phyloP scores from a whole-genome alignment of 1,139 yeast genomes.

The Pichia sp. region DNA sequence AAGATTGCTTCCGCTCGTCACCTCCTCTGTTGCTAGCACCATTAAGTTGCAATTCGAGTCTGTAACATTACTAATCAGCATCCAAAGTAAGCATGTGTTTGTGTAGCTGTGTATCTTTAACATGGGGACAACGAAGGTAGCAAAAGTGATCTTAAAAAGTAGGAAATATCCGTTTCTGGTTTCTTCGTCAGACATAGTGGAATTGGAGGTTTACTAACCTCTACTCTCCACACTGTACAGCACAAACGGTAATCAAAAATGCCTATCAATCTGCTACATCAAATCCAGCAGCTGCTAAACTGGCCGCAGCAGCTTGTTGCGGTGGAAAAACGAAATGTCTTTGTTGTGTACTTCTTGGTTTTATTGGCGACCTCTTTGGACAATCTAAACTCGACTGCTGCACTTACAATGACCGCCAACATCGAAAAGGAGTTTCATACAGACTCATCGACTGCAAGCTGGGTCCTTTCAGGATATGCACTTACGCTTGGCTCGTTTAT shows the following conservation, averaged over 20 bases:
- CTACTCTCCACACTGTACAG: too few species aligned
- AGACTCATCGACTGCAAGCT: constrained; percentile 29
- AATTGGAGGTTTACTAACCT: too few species aligned
- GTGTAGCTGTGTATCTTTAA: too few species aligned
- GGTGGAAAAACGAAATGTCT: constrained; percentile 18
- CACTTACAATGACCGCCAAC: constrained; percentile 27
- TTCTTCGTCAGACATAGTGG: too few species aligned
- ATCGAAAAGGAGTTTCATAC: constrained; percentile 28
- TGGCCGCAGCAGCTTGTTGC: constrained; percentile 18
- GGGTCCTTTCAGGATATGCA: constrained; percentile 39
- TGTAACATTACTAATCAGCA: background rate
- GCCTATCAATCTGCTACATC: too few species aligned
- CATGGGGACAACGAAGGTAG: too few species aligned
- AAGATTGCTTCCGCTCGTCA: constrained; percentile 4
- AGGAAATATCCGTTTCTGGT: too few species aligned
- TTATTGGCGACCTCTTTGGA: constrained; percentile 25
- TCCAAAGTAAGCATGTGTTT: too few species aligned
- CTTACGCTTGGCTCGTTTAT: constrained; percentile 37
- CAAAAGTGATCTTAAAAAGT: too few species aligned
- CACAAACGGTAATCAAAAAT: too few species aligned
- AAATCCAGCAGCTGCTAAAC: background rate
- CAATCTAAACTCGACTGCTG: constrained; percentile 32
- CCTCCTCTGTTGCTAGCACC: background rate
- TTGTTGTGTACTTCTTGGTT: constrained; percentile 19
- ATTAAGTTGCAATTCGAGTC: background rate